phyloP scores from a whole-genome alignment of 805 yeast species.

The Yamadazyma phyllophila region DNA sequence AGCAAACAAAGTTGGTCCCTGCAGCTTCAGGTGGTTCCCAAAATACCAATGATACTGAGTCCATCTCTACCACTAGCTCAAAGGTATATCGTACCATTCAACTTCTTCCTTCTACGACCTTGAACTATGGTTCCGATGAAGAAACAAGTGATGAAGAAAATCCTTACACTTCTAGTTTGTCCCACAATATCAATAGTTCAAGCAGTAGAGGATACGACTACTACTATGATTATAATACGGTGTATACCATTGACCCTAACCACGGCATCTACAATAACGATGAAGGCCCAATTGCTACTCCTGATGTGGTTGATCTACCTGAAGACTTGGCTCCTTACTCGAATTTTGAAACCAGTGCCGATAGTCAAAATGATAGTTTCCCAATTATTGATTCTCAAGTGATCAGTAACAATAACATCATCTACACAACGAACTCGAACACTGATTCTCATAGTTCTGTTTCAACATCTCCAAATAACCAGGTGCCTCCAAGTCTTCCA shows the following conservation, averaged over 20 bases:
- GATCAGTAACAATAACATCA: slow-evolving; percentile 8
- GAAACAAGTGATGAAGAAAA: slow-evolving; percentile 61
- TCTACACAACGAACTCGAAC: slow-evolving; percentile 4
- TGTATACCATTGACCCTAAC: slow-evolving; percentile 54
- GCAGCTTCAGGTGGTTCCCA: slow-evolving; percentile 11
- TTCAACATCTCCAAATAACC: background rate
- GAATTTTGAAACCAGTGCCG: slow-evolving; percentile 35
- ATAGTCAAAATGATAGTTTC: slow-evolving; percentile 22
- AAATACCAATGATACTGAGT: slow-evolving; percentile 26
- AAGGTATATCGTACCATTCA: slow-evolving; percentile 59
- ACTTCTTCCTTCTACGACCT: slow-evolving; percentile 78
- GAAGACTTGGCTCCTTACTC: slow-evolving; percentile 44
- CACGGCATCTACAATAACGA: slow-evolving; percentile 37
- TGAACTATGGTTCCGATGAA: slow-evolving; percentile 69
- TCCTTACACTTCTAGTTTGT: slow-evolving; percentile 51
- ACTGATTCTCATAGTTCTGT: slow-evolving; percentile 4
- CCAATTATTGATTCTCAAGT: slow-evolving; percentile 25
- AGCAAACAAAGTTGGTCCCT: too few relatives aligned
- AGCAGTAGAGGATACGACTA: slow-evolving; percentile 68
- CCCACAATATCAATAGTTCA: slow-evolving; percentile 69
- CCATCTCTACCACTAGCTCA: slow-evolving; percentile 28
- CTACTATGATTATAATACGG: slow-evolving; percentile 77
- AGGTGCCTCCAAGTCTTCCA: slow-evolving; percentile 3
- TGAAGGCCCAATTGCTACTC: slow-evolving; percentile 13
- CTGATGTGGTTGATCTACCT: slow-evolving; percentile 46